A percentile compares a stretch with the other conserved stretches of the same genome.
phyloP scores from a whole-genome alignment of 345 rosid genomes.

The Euphorbia lathyris region DNA sequence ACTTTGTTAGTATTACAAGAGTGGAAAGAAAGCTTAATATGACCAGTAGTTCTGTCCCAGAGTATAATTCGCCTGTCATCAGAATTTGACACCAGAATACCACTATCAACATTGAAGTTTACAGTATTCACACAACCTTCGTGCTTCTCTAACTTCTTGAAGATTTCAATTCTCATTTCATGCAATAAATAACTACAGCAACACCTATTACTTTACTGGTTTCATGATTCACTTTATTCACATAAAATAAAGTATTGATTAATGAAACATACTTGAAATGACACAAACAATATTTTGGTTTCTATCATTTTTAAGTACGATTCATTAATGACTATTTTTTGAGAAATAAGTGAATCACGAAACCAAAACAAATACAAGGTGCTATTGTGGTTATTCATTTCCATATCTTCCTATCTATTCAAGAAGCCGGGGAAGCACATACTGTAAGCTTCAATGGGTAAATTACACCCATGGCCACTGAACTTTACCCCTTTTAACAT shows the following conservation, averaged over 20 bases:
- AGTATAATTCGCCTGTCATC: constrained; percentile 68
- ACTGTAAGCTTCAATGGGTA: too few relatives aligned
- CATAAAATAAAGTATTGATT: neutral
- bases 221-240: neutral
- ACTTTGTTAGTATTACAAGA: constrained; percentile 71
- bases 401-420: too few relatives aligned
- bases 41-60: constrained; percentile 82
- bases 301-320: too few relatives aligned
- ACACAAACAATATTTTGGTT: too few relatives aligned
- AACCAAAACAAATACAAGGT: too few relatives aligned
- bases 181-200: neutral
- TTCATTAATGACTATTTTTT: too few relatives aligned
- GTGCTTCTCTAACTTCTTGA: constrained; percentile 63
- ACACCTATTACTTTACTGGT: neutral
- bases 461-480: too few relatives aligned
- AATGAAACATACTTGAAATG: neutral
- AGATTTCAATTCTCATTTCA: constrained; percentile 57
- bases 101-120: constrained; percentile 60
- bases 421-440: too few relatives aligned
- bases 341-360: too few relatives aligned
- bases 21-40: constrained; percentile 54
- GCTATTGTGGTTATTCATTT: too few relatives aligned
- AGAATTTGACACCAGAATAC: constrained; percentile 69
- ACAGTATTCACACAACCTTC: constrained; percentile 80
- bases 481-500: too few relatives aligned